These are phyloP conservation scores for Chimonanthus praecox DNA, from an alignment of 164 flowering plant species.

Conservation along the genomic window DNA sequence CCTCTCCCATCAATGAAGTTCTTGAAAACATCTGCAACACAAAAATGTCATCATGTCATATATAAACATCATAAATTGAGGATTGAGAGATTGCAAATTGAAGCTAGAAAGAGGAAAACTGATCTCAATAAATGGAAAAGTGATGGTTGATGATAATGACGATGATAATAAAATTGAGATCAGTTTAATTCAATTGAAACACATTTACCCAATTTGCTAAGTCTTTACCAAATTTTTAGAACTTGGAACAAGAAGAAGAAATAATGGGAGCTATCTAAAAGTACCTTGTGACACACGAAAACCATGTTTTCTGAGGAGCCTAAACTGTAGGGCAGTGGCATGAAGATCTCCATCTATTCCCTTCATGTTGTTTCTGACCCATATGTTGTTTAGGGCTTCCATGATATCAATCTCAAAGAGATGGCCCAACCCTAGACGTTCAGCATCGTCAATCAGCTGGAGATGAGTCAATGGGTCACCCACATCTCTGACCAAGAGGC, in stretches of 20 bases:
- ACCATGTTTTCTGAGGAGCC: constrained; percentile 9
- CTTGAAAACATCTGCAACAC: constrained; percentile 19
- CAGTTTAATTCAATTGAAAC: too few relatives aligned
- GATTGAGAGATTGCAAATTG: too few relatives aligned
- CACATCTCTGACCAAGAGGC: constrained; percentile 4
- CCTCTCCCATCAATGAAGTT: constrained; percentile 26
- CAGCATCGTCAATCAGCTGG: constrained; percentile 19
- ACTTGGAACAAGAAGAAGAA: neutral
- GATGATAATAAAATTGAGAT: too few relatives aligned
- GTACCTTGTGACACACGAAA: constrained; percentile 8
- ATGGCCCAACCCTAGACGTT: constrained; percentile 22
- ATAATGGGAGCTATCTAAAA: neutral
- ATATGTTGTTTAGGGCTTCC: neutral
- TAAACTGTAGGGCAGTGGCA: constrained; percentile 3
- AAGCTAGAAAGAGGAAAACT: too few relatives aligned
- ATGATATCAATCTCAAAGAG: constrained; percentile 21
- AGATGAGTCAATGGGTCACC: constrained; percentile 10
- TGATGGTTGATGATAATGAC: too few relatives aligned
- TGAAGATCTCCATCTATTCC: neutral
- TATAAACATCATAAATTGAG: too few relatives aligned
- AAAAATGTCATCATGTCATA: too few relatives aligned
- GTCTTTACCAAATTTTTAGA: too few relatives aligned
- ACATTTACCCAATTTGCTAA: too few relatives aligned
- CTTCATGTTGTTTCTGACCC: neutral
- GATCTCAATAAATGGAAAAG: too few relatives aligned